Evolutionary conservation across 495 filamentous ascomycete genomes (phyloP).

Genomic region (Penicillium paradoxum): DNA sequence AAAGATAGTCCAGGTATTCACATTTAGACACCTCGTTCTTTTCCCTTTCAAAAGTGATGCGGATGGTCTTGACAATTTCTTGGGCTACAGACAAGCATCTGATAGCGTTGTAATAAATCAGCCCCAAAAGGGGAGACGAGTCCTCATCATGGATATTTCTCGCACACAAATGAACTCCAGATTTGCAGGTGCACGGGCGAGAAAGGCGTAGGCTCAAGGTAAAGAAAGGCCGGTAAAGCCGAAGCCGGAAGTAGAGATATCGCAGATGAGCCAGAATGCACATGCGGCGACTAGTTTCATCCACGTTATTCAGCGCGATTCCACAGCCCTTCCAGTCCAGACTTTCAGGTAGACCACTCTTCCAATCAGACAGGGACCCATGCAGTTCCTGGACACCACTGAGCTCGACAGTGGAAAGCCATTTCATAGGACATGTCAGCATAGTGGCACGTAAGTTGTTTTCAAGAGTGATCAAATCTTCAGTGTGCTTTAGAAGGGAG

Average conservation of each 20-base stretch:
- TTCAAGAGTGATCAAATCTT: background rate
- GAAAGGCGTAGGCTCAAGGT: conserved; percentile 9
- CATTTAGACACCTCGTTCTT: background rate
- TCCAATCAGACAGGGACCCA: background rate
- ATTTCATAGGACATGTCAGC: background rate
- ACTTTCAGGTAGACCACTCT: background rate
- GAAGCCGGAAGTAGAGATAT: conserved; percentile 17
- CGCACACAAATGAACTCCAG: conserved; percentile 1
- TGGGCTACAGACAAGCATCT: conserved; percentile 12
- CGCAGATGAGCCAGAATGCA: conserved; percentile 9
- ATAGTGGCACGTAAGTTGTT: background rate
- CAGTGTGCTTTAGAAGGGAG: background rate
- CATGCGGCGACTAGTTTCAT: conserved; percentile 7
- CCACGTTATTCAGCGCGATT: background rate
- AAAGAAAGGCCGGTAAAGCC: conserved; percentile 12
- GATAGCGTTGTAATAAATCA: conserved; percentile 8
- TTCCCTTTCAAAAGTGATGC: background rate
- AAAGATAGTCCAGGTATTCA: background rate
- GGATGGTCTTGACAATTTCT: background rate
- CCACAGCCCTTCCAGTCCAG: background rate
- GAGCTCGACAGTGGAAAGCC: background rate
- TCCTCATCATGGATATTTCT: conserved; percentile 1
- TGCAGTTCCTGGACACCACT: background rate
- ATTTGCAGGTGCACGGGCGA: conserved; percentile 5
- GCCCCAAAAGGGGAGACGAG: background rate